Percentiles rank a stretch among this genome's conserved stretches.
Conservation (phyloP, 306 rosid genomes). For the Fragaria iinumae region DNA sequence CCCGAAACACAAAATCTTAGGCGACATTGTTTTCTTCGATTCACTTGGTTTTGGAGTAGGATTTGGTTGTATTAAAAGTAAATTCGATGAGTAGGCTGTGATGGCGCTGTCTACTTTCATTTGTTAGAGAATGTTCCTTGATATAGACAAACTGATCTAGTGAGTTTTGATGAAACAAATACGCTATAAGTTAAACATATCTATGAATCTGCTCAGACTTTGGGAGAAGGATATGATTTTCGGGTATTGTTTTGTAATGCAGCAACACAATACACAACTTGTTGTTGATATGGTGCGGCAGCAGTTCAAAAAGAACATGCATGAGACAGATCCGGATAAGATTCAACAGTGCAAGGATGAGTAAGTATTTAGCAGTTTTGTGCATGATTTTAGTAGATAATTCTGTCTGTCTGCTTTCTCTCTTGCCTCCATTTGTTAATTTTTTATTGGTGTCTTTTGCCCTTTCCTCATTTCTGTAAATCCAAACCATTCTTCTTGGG, state of each 20-base stretch:
- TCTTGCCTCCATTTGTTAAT: not conserved
- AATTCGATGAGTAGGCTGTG: not conserved
- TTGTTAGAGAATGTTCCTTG: not conserved
- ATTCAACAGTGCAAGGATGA: constrained; percentile 84
- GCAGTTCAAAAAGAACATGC: constrained; percentile 71
- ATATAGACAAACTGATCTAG: not conserved
- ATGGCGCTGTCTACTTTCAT: not conserved
- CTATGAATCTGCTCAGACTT: not conserved
- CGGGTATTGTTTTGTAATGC: constrained; percentile 18
- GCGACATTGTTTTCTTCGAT: not conserved
- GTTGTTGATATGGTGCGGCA: constrained; percentile 75
- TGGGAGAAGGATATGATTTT: not conserved
- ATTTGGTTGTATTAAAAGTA: not conserved
- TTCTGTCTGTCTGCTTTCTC: not conserved
- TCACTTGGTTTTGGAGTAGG: not conserved
- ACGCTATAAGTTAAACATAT: no score
- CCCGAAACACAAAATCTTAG: not conserved
- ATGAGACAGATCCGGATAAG: constrained; percentile 82
- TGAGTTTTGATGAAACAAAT: not conserved
- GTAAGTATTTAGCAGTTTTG: constrained; percentile 41
- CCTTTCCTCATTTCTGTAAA: not conserved
- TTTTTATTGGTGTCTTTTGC: not conserved
- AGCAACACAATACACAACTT: constrained; percentile 77
- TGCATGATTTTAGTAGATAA: constrained; percentile 14
- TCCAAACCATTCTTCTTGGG: not conserved